Percentiles rank a stretch among this genome's conserved stretches.
Evolutionary conservation across 2,329 filamentous ascomycete species (phyloP).

Genomic region (Colletotrichum lupini): DNA sequence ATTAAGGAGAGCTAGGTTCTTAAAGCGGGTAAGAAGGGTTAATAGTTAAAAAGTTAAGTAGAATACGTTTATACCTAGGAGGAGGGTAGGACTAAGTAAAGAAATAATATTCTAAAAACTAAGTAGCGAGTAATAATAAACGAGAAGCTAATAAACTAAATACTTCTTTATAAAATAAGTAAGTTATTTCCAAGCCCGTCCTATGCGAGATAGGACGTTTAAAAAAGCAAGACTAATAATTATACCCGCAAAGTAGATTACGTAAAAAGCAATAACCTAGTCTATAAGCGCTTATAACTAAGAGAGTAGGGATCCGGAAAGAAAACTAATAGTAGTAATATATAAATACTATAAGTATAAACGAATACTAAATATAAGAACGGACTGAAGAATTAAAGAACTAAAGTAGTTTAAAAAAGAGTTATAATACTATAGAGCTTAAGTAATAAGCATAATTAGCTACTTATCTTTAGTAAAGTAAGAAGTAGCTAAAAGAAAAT

Average conservation of each 20-base stretch:
- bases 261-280: neutral
- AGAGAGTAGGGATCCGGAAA: no score
- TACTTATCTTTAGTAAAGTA: neutral
- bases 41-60: neutral
- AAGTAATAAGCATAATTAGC: neutral
- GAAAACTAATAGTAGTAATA: no score
- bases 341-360: neutral
- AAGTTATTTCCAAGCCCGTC: neutral
- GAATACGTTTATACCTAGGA: neutral
- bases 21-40: neutral
- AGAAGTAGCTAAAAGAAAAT: neutral
- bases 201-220: neutral
- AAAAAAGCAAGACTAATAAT: neutral
- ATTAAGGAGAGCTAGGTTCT: neutral
- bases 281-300: neutral
- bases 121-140: neutral
- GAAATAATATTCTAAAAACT: neutral
- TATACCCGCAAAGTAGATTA: neutral
- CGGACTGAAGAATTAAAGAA: no score
- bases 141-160: neutral
- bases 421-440: neutral
- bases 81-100: neutral
- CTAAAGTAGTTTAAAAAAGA: neutral
- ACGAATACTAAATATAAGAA: neutral
- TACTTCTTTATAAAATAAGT: neutral